Evolutionary conservation across 2,329 filamentous ascomycete species (phyloP), one percentile per base, ranked within the genome.

Genomic region (Aspergillus piperis): DNA sequence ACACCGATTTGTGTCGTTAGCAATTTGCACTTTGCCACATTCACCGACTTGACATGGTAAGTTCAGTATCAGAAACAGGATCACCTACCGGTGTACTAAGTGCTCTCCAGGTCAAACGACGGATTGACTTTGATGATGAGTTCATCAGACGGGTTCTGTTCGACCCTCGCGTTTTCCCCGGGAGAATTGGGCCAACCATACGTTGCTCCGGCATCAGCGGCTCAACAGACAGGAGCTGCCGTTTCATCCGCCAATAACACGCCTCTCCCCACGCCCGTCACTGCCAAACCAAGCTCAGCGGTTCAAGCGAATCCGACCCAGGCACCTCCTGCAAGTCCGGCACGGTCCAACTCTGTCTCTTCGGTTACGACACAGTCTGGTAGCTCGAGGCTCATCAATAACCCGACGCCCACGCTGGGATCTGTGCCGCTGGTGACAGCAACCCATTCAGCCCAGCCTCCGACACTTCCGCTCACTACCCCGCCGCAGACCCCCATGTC

Each of bases 61-160:
- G 88, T 77, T 19, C 39, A 27, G 39, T 41, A 23, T 23, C 8
- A 32, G 15, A 44, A 55, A 51, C 66, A 30, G 5, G n/a, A 23
- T 55, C 25, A 61, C 42, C 6, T 5, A 15, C 23, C 15, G 25
- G 15, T 42, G 54, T 38, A 53, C 64, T 72, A 59, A 75, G 67
- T 63, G 62, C 25, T 36, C 69, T 77, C 30, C 63, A 90, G 89
- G 89, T 90, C 90, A 1, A 87, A 83, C 64, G 90, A 93, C 75
- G 90, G 90, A 11, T 82, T 86, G 44, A 92, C 89, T 1, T 81
- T 99, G 21, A 83, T 99, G 53, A 96, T 99, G 80, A 95, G 92
- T n/a, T 99, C 95, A 0, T 97, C 95, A 0, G 95, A 99, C 75
- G 95, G 95, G 0, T 99, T 98, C 80, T 99, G 95, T 75, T 99